A percentile compares a stretch with the other conserved stretches of the same genome.
These are phyloP conservation scores for Podospora pseudoanserina DNA, from an alignment of 495 filamentous ascomycete species.

Conservation along the genomic window DNA sequence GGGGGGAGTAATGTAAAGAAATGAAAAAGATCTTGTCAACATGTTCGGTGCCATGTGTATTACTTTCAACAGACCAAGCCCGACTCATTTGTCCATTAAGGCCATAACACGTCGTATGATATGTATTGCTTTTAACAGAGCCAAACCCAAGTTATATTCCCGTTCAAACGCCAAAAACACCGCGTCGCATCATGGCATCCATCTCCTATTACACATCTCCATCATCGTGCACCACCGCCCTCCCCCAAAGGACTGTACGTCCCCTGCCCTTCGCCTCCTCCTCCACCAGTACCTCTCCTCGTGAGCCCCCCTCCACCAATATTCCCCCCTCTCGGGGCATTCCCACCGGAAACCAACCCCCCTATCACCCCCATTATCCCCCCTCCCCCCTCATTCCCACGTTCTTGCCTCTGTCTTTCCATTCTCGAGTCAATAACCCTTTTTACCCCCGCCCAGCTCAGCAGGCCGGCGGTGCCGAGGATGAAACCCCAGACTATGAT, in stretches of 20 bases:
- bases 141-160: too few relatives aligned
- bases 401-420: background rate
- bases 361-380: background rate
- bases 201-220: background rate
- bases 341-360: background rate
- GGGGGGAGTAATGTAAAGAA: background rate
- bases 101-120: too few relatives aligned
- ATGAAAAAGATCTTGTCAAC: background rate
- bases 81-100: too few relatives aligned
- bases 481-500: conserved; percentile 93
- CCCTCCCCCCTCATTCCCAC: background rate
- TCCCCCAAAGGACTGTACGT: conserved; percentile 25
- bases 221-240: background rate
- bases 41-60: background rate
- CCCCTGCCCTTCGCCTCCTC: background rate
- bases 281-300: background rate
- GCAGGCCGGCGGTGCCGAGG: conserved; percentile 73
- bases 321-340: background rate
- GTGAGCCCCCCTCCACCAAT: background rate
- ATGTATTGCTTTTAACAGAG: too few relatives aligned
- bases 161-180: background rate
- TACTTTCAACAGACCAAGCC: background rate
- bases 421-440: conserved; percentile 35
- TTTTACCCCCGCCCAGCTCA: conserved; percentile 71
- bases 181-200: background rate